phyloP scores from a whole-genome alignment of 306 rosid genomes.

The Cucumis melo region DNA sequence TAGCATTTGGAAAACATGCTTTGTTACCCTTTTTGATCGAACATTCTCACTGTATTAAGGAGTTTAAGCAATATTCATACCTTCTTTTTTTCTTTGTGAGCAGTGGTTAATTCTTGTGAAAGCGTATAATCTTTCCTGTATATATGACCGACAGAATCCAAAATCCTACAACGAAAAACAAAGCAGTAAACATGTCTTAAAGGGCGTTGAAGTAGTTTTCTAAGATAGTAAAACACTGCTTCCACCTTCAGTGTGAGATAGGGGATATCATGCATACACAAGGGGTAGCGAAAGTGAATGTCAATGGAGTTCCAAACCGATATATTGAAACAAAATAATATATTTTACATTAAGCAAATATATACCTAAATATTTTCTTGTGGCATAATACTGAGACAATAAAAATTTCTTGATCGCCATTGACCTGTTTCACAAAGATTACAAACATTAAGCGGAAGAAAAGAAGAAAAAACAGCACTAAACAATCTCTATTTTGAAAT shows the following conservation, averaged over 20 bases:
- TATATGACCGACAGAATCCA: constrained; percentile 39
- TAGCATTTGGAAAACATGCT: constrained; percentile 6
- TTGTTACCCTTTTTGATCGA: neutral
- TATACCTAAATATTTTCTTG: constrained; percentile 53
- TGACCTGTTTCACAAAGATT: constrained; percentile 34
- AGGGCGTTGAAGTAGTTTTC: neutral
- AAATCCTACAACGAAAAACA: constrained; percentile 28
- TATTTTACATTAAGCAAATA: neutral
- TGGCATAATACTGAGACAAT: constrained; percentile 42
- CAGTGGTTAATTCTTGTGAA: constrained; percentile 24
- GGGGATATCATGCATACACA: neutral
- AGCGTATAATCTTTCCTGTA: constrained; percentile 35
- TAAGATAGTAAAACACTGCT: neutral
- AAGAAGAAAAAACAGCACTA: neutral
- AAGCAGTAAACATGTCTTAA: neutral
- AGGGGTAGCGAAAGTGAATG: too few relatives aligned
- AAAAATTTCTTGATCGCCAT: constrained; percentile 60
- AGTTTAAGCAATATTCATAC: constrained; percentile 15
- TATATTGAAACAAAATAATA: neutral
- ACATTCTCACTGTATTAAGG: neutral
- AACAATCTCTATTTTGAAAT: neutral
- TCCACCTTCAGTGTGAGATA: neutral
- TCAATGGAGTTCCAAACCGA: neutral
- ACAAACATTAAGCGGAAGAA: neutral
- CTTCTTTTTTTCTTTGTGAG: constrained; percentile 69